These are phyloP conservation scores for Auriscalpium vulgare DNA, from an alignment of 768 basidiomycete genomes.

Conservation along the genomic window DNA sequence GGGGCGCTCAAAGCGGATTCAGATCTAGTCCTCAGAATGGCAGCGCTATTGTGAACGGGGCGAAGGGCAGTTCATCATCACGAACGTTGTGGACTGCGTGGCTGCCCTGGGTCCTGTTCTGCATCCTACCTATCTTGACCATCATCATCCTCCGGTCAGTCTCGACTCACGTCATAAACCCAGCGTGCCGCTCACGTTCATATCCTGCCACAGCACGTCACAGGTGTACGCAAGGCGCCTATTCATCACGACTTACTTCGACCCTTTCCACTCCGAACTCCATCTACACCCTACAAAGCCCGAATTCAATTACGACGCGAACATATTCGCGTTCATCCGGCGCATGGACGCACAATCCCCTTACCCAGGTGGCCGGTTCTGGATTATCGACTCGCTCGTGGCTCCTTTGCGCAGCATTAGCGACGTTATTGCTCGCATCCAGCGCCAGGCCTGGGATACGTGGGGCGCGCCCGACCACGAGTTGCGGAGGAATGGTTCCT, in stretches of 20 bases:
- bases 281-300: slow-evolving; percentile 40
- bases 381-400: slow-evolving; percentile 1
- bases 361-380: slow-evolving; percentile 4
- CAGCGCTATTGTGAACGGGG: slow-evolving; percentile 21
- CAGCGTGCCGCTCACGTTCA: not conserved
- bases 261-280: slow-evolving; percentile 70
- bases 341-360: slow-evolving; percentile 1
- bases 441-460: slow-evolving; percentile 11
- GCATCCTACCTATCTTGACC: slow-evolving; percentile 39
- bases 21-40: slow-evolving; percentile 28
- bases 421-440: slow-evolving; percentile 2
- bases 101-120: slow-evolving; percentile 28
- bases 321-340: slow-evolving; percentile 22
- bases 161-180: not conserved
- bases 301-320: slow-evolving; percentile 30
- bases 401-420: not conserved
- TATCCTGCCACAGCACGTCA: slow-evolving; percentile 32
- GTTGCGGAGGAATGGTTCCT: not conserved
- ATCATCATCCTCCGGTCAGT: slow-evolving; percentile 53
- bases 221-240: slow-evolving; percentile 39
- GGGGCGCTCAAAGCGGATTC: slow-evolving; percentile 26
- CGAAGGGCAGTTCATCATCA: slow-evolving; percentile 20
- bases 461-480: slow-evolving; percentile 7
- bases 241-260: slow-evolving; percentile 71
- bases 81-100: slow-evolving; percentile 20